Evolutionary conservation across 768 basidiomycete species (phyloP).

Genomic region (Termitomyces titanicus): DNA sequence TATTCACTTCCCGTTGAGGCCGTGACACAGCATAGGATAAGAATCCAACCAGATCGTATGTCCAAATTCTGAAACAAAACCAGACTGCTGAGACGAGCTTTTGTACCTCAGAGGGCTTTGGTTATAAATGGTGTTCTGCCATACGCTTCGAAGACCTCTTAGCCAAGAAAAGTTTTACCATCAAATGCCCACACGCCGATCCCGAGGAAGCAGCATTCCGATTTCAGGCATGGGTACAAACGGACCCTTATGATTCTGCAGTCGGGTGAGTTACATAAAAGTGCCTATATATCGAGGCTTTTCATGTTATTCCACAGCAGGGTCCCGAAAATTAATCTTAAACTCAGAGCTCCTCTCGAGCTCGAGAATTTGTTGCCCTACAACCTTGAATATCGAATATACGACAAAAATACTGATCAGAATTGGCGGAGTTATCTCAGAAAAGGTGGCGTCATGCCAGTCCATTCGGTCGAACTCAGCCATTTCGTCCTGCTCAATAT

Average conservation of each 20-base stretch:
- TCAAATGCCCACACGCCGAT: conserved; percentile 83
- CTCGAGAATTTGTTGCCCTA: conserved; percentile 94
- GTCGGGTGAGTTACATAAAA: conserved; percentile 41
- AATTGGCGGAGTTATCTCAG: conserved; percentile 94
- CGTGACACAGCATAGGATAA: conserved; percentile 76
- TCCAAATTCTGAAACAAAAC: background rate
- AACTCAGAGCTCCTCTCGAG: conserved; percentile 89
- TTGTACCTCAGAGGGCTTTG: conserved; percentile 76
- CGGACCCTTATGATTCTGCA: conserved; percentile 49
- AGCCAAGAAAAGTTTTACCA: conserved; percentile 60
- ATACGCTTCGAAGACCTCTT: conserved; percentile 90
- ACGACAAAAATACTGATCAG: conserved; percentile 91
- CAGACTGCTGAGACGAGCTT: background rate
- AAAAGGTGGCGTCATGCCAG: conserved; percentile 91
- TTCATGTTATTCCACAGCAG: conserved; percentile 41
- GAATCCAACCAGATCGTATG: conserved; percentile 91
- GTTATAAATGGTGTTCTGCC: conserved; percentile 89
- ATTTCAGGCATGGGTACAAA: conserved; percentile 88
- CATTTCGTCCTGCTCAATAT: conserved; percentile 90
- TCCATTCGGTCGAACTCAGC: conserved; percentile 89
- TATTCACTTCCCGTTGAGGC: conserved; percentile 90
- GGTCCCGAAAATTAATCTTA: conserved; percentile 82
- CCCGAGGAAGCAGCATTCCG: conserved; percentile 86
- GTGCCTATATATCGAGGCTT: background rate
- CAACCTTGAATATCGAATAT: conserved; percentile 93